A percentile compares a stretch with the other conserved stretches of the same genome.
Conservation (phyloP, 495 filamentous ascomycete genomes). For the Alectoria sarmentosa region DNA sequence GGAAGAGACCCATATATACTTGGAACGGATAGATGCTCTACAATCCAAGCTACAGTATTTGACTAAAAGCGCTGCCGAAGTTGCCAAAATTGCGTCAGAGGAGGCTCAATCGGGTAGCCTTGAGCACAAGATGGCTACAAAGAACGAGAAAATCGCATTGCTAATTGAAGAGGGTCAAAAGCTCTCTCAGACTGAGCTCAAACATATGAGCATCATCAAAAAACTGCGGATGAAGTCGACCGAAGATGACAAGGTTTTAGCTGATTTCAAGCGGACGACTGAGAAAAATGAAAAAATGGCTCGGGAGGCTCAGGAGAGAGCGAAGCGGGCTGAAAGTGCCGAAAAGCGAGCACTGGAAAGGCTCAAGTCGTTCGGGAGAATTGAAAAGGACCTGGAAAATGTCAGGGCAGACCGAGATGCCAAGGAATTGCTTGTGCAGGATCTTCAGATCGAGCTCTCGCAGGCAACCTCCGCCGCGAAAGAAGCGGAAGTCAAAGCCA, state of each 20-base stretch:
- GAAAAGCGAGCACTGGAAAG: constrained; percentile 60
- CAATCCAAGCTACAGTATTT: constrained; percentile 86
- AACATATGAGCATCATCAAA: constrained; percentile 74
- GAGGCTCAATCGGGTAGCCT: constrained; percentile 53
- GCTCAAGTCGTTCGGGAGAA: constrained; percentile 55
- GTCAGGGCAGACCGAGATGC: constrained; percentile 58
- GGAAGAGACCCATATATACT: constrained; percentile 71
- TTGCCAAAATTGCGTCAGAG: constrained; percentile 56
- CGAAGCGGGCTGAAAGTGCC: constrained; percentile 56
- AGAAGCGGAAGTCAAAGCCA: constrained; percentile 57
- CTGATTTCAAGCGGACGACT: constrained; percentile 50
- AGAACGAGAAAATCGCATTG: constrained; percentile 81
- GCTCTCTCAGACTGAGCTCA: constrained; percentile 76
- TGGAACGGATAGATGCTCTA: constrained; percentile 88
- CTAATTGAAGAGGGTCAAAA: constrained; percentile 91
- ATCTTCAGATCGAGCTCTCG: constrained; percentile 63
- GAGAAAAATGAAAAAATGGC: constrained; percentile 63
- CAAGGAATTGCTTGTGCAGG: constrained; percentile 57
- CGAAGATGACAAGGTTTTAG: constrained; percentile 57
- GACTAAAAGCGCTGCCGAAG: constrained; percentile 66
- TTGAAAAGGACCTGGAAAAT: constrained; percentile 63
- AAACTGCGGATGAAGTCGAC: constrained; percentile 59
- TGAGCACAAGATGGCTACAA: constrained; percentile 77
- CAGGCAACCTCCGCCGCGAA: constrained; percentile 60
- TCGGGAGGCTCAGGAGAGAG: constrained; percentile 48